Conservation (phyloP, 345 rosid species). For the Streptanthus diversifolius region DNA sequence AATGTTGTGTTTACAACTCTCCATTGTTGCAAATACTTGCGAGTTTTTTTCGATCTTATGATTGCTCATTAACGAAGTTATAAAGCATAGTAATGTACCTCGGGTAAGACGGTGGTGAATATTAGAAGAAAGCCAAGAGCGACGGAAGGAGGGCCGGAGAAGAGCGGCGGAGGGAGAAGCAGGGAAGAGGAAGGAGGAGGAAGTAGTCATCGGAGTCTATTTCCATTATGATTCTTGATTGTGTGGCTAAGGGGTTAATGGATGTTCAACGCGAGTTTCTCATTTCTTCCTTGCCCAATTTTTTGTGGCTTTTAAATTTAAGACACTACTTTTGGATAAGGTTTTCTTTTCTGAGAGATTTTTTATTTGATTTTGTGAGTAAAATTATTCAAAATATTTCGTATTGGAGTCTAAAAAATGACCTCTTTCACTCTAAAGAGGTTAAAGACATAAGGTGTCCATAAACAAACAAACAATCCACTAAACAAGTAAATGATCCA, state of each 20-base stretch:
- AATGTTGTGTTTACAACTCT: neutral
- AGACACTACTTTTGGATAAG: slow-evolving; percentile 24
- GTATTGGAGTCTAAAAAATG: too few species aligned
- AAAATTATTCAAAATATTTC: neutral
- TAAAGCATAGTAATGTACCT: slow-evolving; percentile 2
- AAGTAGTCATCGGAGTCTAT: slow-evolving; percentile 24
- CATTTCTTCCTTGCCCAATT: neutral
- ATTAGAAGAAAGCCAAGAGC: slow-evolving; percentile 8
- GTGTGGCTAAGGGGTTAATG: slow-evolving; percentile 10
- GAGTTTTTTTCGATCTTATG: neutral
- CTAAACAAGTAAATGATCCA: neutral
- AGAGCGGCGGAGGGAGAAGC: slow-evolving; percentile 9
- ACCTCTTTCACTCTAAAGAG: neutral
- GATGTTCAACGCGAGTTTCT: neutral
- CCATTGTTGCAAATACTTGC: neutral
- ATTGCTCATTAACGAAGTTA: neutral
- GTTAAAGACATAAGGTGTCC: neutral
- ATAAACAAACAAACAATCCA: slow-evolving; percentile 7
- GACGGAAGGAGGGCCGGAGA: slow-evolving; percentile 10
- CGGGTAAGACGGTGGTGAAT: slow-evolving; percentile 14
- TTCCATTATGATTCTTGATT: slow-evolving; percentile 19
- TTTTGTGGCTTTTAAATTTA: slow-evolving; percentile 19
- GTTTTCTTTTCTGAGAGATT: neutral
- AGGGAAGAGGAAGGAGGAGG: slow-evolving; percentile 26
- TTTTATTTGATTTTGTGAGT: neutral